Conservation (phyloP, 192 early-diverging fungal species). For the Backusella sp. region DNA sequence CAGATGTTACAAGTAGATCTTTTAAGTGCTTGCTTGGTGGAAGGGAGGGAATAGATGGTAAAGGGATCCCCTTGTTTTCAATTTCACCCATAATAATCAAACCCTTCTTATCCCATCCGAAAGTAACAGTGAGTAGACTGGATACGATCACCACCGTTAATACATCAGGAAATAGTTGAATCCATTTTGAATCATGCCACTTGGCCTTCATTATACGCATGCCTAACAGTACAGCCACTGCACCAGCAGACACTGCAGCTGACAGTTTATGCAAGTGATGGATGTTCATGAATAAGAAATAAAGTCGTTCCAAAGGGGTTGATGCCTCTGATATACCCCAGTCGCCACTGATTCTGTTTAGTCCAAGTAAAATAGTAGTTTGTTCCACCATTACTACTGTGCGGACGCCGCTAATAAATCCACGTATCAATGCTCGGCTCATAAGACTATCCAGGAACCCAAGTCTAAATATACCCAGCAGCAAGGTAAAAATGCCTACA, state of each 20-base stretch:
- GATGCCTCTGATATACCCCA: slow-evolving; percentile 58
- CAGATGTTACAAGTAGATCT: slow-evolving; percentile 76
- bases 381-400: slow-evolving; percentile 91
- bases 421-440: slow-evolving; percentile 87
- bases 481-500: slow-evolving; percentile 88
- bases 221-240: slow-evolving; percentile 66
- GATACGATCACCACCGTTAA: slow-evolving; percentile 81
- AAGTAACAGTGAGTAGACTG: slow-evolving; percentile 58
- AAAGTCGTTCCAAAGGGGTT: slow-evolving; percentile 77
- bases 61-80: slow-evolving; percentile 55
- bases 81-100: slow-evolving; percentile 80
- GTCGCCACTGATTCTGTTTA: slow-evolving; percentile 35
- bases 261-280: slow-evolving; percentile 67
- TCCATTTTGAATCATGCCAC: slow-evolving; percentile 34
- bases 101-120: slow-evolving; percentile 71
- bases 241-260: slow-evolving; percentile 62
- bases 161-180: slow-evolving; percentile 89
- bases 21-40: slow-evolving; percentile 61
- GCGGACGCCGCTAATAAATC: slow-evolving; percentile 95
- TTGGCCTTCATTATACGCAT: slow-evolving; percentile 54
- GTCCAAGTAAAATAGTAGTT: slow-evolving; percentile 70
- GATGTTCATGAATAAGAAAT: slow-evolving; percentile 65
- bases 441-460: slow-evolving; percentile 96
- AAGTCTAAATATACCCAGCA: slow-evolving; percentile 91
- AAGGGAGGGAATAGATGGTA: slow-evolving; percentile 62